Evolutionary conservation across 1,284 basidiomycete species (phyloP), one percentile per base, ranked within the genome.

Genomic region (Heterobasidion occidentale): DNA sequence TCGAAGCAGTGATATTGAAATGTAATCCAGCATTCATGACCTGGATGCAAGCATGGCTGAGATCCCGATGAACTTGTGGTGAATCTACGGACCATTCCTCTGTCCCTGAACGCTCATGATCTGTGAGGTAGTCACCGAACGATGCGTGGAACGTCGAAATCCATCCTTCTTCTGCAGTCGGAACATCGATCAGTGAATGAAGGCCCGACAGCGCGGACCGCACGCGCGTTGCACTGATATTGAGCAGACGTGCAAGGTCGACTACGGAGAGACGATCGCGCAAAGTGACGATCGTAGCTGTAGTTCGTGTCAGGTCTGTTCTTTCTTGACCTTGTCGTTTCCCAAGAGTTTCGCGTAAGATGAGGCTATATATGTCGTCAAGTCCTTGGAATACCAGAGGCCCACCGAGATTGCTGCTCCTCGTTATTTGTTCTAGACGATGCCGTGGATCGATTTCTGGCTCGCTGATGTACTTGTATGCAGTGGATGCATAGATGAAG

Each of bases 401-500:
- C 4, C 27, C 33, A 14, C 12, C 34, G 9, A 9, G 14, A 9
- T 51, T 9, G n/a, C 7, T 36, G 8, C 9, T 34, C n/a, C 36
- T 38, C 36, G 50, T 51, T 7, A 51, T n/a, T 12, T n/a, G 15
- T 7, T 36, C 17, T n/a, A 51, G 35, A 35, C 35, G 50, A 15
- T 19, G 27, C 15, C 35, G 33, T 9, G 50, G 50, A 36, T 51
- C 50, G 27, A 11, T 3, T 8, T 49, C 27, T 14, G 19, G 19
- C 3, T 19, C 11, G 12, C 34, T 17, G 27, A 51, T 36, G 7
- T 51, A 51, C 35, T 51, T 9, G 33, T n/a, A 38, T 9, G 50
- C 35, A 9, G 50, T 51, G 50, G n/a, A 51, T 51, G 50, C 50
- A 36, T n/a, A 51, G 35, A 51, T 51, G 36, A 51, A 51, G n/a